Conservation (phyloP, 1,139 yeast genomes). For the Suhomyces coccinellae region DNA sequence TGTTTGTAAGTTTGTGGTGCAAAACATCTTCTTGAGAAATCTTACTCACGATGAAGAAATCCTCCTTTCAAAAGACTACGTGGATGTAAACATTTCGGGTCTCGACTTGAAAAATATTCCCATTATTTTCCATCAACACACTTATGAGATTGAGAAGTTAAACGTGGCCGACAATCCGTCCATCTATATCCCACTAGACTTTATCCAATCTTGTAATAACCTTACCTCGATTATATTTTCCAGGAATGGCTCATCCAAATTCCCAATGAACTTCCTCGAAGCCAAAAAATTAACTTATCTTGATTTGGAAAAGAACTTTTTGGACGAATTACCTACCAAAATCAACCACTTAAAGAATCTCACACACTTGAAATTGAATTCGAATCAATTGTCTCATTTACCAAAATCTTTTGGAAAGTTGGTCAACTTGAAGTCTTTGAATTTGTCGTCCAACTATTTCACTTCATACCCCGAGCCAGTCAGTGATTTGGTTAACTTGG, state of each 20-base stretch:
- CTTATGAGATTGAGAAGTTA: slow-evolving; percentile 76
- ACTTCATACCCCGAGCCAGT: slow-evolving; percentile 67
- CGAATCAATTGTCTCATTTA: slow-evolving; percentile 67
- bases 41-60: slow-evolving; percentile 69
- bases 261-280: slow-evolving; percentile 72
- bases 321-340: slow-evolving; percentile 60
- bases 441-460: slow-evolving; percentile 80
- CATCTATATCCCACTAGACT: slow-evolving; percentile 78
- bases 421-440: slow-evolving; percentile 57
- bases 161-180: slow-evolving; percentile 90
- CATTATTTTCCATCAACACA: slow-evolving; percentile 75
- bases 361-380: slow-evolving; percentile 60
- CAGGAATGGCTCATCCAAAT: slow-evolving; percentile 68
- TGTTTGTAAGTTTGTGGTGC: slow-evolving; percentile 80
- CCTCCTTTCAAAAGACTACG: slow-evolving; percentile 61
- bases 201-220: slow-evolving; percentile 79
- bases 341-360: slow-evolving; percentile 55
- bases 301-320: slow-evolving; percentile 77
- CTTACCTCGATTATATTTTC: slow-evolving; percentile 68
- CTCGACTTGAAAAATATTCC: slow-evolving; percentile 84
- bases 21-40: slow-evolving; percentile 67
- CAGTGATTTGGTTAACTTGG: slow-evolving; percentile 59
- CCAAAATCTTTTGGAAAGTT: slow-evolving; percentile 65
- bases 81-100: slow-evolving; percentile 72
- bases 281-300: slow-evolving; percentile 68